Percentiles rank a stretch among this genome's conserved stretches.
phyloP scores from a whole-genome alignment of 2,329 filamentous ascomycete species.

The Calonectria hawksworthii region DNA sequence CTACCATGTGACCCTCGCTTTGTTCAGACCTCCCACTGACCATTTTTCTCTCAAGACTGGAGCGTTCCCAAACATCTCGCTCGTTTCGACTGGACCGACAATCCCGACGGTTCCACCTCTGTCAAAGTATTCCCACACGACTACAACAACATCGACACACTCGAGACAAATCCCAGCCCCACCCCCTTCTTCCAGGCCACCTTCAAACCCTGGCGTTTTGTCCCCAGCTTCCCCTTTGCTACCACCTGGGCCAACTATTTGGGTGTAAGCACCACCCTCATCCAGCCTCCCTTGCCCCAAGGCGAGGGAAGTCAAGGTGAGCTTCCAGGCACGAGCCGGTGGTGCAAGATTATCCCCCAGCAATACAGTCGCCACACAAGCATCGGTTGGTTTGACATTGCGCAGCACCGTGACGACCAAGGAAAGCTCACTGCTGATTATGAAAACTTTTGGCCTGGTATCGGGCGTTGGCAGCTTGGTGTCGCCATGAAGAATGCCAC shows the following conservation, averaged over 20 bases:
- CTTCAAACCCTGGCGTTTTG: constrained; percentile 57
- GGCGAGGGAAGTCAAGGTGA: constrained; percentile 56
- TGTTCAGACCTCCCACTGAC: background rate
- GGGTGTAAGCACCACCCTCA: constrained; percentile 58
- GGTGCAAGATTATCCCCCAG: constrained; percentile 56
- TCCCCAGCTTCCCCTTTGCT: constrained; percentile 61
- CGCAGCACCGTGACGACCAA: constrained; percentile 51
- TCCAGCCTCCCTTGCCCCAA: constrained; percentile 64
- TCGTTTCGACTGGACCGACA: constrained; percentile 60
- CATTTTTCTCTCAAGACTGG: constrained; percentile 57
- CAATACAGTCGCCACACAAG: constrained; percentile 49
- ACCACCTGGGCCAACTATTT: constrained; percentile 54
- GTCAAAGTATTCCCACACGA: constrained; percentile 63
- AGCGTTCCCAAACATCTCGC: constrained; percentile 70
- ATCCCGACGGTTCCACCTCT: constrained; percentile 52
- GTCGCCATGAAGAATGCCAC: constrained; percentile 55
- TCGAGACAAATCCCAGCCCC: constrained; percentile 50
- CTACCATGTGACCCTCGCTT: background rate
- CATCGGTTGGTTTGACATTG: constrained; percentile 64
- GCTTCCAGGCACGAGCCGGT: constrained; percentile 61
- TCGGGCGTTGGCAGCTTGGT: constrained; percentile 60
- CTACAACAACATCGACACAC: constrained; percentile 42
- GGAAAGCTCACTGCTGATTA: constrained; percentile 36
- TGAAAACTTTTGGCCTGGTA: constrained; percentile 63
- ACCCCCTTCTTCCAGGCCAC: constrained; percentile 62